Conservation (phyloP, 768 basidiomycete genomes). For the Mycena indigotica region DNA sequence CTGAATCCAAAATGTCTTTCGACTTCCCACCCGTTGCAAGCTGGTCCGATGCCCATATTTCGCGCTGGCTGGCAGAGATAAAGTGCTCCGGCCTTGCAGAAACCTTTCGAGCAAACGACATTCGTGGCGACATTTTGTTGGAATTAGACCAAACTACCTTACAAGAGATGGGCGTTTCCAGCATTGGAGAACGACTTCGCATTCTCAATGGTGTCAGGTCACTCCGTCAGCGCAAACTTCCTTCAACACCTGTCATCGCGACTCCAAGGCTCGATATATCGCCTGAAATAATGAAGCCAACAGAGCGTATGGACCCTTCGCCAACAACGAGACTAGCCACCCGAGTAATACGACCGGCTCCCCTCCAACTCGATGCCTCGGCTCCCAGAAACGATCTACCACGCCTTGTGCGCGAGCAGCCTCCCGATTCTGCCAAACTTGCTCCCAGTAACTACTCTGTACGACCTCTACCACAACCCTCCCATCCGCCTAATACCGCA, state of each 20-base stretch:
- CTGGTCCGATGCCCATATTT: slow-evolving; percentile 75
- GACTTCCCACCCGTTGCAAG: slow-evolving; percentile 64
- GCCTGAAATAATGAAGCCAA: slow-evolving; percentile 9
- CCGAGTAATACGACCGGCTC: slow-evolving; percentile 71
- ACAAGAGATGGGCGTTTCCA: slow-evolving; percentile 87
- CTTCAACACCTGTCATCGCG: slow-evolving; percentile 20
- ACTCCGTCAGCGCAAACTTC: slow-evolving; percentile 55
- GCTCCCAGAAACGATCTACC: slow-evolving; percentile 66
- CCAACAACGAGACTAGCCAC: slow-evolving; percentile 35
- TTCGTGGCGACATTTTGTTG: slow-evolving; percentile 86
- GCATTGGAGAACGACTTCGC: slow-evolving; percentile 89
- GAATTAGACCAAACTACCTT: slow-evolving; percentile 87
- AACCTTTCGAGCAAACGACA: slow-evolving; percentile 83
- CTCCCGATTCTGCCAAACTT: slow-evolving; percentile 57
- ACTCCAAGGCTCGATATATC: slow-evolving; percentile 19
- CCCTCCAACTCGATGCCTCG: slow-evolving; percentile 68
- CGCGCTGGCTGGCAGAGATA: slow-evolving; percentile 77
- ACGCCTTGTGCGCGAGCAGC: slow-evolving; percentile 64
- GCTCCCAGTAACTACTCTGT: slow-evolving; percentile 33
- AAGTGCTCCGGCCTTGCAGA: slow-evolving; percentile 70
- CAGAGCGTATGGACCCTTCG: slow-evolving; percentile 28
- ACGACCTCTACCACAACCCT: slow-evolving; percentile 55
- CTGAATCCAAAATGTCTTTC: slow-evolving; percentile 27
- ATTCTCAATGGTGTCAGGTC: slow-evolving; percentile 83
- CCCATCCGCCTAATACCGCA: slow-evolving; percentile 35